These are phyloP conservation scores for Cetraspora pellucida DNA, from an alignment of 192 early-diverging fungal species.

Conservation along the genomic window DNA sequence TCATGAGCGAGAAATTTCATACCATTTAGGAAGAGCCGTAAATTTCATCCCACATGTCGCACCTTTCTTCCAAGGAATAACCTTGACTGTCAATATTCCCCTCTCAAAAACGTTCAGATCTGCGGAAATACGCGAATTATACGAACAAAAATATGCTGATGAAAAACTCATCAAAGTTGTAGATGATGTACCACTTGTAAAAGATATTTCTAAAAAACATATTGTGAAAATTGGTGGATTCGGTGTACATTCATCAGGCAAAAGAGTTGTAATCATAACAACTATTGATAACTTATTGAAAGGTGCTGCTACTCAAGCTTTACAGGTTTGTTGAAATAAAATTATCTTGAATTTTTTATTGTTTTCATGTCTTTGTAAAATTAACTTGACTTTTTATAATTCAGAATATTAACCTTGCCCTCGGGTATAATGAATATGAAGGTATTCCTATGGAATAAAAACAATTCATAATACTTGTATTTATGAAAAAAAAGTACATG, in stretches of 20 bases:
- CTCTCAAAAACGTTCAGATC: conserved; percentile 72
- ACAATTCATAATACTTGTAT: background rate
- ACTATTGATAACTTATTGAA: conserved; percentile 98
- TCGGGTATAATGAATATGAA: conserved; percentile 86
- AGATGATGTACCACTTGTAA: conserved; percentile 78
- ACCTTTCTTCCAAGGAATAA: conserved; percentile 92
- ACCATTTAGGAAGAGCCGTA: conserved; percentile 67
- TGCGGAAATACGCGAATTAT: conserved; percentile 72
- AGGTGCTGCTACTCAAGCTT: conserved; percentile 98
- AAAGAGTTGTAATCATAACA: conserved; percentile 84
- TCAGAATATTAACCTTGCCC: conserved; percentile 91
- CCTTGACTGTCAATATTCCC: conserved; percentile 87
- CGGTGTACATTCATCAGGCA: conserved; percentile 74
- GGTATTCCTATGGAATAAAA: conserved; percentile 75
- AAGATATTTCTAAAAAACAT: conserved; percentile 88
- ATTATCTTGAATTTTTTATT: background rate
- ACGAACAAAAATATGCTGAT: conserved; percentile 67
- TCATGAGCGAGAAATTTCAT: conserved; percentile 90
- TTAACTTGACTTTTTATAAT: background rate
- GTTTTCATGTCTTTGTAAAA: no score
- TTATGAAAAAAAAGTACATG: no score
- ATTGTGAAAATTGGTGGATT: conserved; percentile 92
- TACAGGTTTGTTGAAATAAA: conserved; percentile 60
- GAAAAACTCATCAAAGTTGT: conserved; percentile 86
- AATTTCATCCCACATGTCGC: conserved; percentile 92